Evolutionary conservation across 2,329 filamentous ascomycete species (phyloP).

Genomic region (Proliferodiscus dingleyae): DNA sequence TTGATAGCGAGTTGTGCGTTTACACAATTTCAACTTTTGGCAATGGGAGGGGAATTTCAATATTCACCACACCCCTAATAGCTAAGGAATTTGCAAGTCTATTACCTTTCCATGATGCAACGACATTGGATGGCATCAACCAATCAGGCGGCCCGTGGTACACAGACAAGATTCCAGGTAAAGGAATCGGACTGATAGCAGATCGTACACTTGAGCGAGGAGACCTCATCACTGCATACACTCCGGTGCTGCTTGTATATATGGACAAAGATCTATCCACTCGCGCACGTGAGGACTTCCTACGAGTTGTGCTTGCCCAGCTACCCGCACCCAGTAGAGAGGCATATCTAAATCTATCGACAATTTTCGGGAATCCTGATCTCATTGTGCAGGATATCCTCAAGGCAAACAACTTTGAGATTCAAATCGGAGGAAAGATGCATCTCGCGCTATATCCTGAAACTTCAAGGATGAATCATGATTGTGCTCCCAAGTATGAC

Average conservation of each 20-base stretch:
- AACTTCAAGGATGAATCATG: slow-evolving; percentile 38
- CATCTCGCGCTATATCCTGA: slow-evolving; percentile 32
- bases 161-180: neutral
- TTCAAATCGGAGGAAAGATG: slow-evolving; percentile 8
- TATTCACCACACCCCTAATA: slow-evolving; percentile 10
- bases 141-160: neutral
- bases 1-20: slow-evolving; percentile 5
- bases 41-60: slow-evolving; percentile 6
- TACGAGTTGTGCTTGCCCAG: slow-evolving; percentile 5
- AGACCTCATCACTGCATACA: slow-evolving; percentile 1
- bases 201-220: neutral
- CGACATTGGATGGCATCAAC: neutral
- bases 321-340: neutral
- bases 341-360: slow-evolving; percentile 5
- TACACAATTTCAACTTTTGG: slow-evolving; percentile 8
- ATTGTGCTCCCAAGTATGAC: slow-evolving; percentile 38
- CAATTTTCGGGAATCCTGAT: neutral
- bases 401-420: slow-evolving; percentile 14
- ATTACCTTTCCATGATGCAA: neutral
- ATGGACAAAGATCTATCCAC: neutral
- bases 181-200: slow-evolving; percentile 6
- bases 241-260: slow-evolving; percentile 3
- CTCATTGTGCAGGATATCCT: slow-evolving; percentile 9
- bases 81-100: slow-evolving; percentile 2
- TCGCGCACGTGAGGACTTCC: neutral